Conservation (phyloP, 345 rosid species). For the Xanthoceras sorbifolium region DNA sequence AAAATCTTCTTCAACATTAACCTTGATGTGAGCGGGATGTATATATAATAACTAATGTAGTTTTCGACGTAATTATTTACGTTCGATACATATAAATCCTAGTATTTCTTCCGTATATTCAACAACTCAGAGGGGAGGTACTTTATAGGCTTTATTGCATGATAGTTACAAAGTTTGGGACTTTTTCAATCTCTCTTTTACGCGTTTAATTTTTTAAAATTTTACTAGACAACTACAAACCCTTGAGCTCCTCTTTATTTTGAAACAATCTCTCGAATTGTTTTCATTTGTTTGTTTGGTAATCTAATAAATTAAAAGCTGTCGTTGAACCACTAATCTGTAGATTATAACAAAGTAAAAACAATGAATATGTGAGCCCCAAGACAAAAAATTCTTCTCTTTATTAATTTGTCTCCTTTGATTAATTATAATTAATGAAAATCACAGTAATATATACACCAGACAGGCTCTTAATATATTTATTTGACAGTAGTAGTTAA, state of each 20-base stretch:
- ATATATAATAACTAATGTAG: too few relatives aligned
- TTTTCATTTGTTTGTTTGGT: background rate
- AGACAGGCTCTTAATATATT: background rate
- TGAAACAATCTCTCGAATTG: background rate
- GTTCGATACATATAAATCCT: too few relatives aligned
- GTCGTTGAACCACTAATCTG: background rate
- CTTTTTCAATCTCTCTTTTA: background rate
- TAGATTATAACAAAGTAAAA: background rate
- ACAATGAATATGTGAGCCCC: background rate
- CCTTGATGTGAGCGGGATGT: too few relatives aligned
- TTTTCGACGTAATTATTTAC: too few relatives aligned
- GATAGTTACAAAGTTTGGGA: background rate
- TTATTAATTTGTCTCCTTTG: background rate
- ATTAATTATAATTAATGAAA: too few relatives aligned
- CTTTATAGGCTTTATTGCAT: too few relatives aligned
- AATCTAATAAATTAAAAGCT: background rate
- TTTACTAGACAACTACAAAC: background rate
- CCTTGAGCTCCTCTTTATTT: background rate
- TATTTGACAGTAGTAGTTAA: background rate
- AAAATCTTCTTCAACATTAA: too few relatives aligned
- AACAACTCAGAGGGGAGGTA: background rate
- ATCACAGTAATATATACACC: background rate
- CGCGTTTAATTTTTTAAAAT: background rate
- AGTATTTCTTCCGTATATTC: background rate
- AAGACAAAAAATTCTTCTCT: background rate